phyloP scores from a whole-genome alignment of 306 rosid genomes.

The Dalbergia oliveri region DNA sequence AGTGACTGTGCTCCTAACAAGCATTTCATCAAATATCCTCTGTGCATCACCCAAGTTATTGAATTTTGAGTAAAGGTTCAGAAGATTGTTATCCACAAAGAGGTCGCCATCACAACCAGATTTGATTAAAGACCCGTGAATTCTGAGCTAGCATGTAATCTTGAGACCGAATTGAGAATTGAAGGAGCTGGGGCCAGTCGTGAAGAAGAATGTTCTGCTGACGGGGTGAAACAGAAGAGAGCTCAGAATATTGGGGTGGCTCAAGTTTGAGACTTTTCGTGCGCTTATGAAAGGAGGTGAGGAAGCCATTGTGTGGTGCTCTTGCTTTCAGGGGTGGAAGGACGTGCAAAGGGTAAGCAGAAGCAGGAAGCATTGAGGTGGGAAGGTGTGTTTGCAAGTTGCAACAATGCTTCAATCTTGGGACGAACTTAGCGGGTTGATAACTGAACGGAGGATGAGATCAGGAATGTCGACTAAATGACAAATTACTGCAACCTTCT shows the following conservation, averaged over 20 bases:
- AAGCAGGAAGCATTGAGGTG: constrained; percentile 18
- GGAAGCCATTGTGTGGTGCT: constrained; percentile 30
- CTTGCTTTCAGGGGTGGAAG: constrained; percentile 39
- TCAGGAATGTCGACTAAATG: too few species aligned
- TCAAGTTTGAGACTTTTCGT: constrained; percentile 33
- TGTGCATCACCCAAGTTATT: constrained; percentile 51
- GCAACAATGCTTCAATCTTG: constrained; percentile 29
- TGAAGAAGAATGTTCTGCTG: constrained; percentile 24
- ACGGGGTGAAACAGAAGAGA: constrained; percentile 13
- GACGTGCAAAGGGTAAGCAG: constrained; percentile 4
- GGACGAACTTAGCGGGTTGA: not conserved
- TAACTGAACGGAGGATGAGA: too few species aligned
- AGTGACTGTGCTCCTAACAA: constrained; percentile 55
- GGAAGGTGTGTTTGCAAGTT: constrained; percentile 24
- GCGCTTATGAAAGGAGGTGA: constrained; percentile 4
- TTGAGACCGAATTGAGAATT: constrained; percentile 53
- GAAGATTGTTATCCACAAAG: constrained; percentile 57
- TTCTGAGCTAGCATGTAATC: constrained; percentile 51
- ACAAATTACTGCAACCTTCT: too few species aligned
- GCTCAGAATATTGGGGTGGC: constrained; percentile 25
- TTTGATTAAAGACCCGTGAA: constrained; percentile 61
- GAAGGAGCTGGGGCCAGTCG: constrained; percentile 61
- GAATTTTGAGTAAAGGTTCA: constrained; percentile 56
- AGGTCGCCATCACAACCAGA: constrained; percentile 45
- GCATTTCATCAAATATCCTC: constrained; percentile 61